Evolutionary conservation across 805 yeast species (phyloP), one percentile per base, ranked within the genome.

Genomic region (Wickerhamomyces tratensis): DNA sequence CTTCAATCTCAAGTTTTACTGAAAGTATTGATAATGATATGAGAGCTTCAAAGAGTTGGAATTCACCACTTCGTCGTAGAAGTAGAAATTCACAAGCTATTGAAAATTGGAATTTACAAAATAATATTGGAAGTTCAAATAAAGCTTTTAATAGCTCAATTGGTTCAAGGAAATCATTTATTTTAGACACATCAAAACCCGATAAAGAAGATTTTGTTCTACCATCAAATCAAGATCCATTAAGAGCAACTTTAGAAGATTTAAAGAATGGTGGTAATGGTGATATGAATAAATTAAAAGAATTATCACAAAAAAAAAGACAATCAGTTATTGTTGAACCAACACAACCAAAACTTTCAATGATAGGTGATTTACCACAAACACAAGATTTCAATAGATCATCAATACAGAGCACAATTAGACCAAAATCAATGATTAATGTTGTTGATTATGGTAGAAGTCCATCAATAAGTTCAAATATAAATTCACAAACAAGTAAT

Each of bases 211-310:
- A 37, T 14, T 44, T 40, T 25, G 43, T 50, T 13, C 44, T 49
- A 10, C 46, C 52, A 14, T 47, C 51, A 2, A 43, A 48, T 38
- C 54, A 52, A 15, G 79, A 77, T 49, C 81, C 81, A 8, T 56
- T 77, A 37, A 69, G 76, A 33, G 74, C 77, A 4, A 79, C 79
- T 2, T 56, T 77, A 41, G 74, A 72, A 44, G 69, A 68, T 40
- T 50, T 67, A 40, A 61, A 62, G 36, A 49, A 61, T 14, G 69
- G 69, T 41, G 62, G 74, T 27, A 60, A 71, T 54, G 76, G 69
- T 25, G 64, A 63, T 47, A 60, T 60, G 61, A 55, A 56, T 27
- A 67, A 63, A 33, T 53, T 67, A 41, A 58, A 64, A 48, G 62
- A 20, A 65, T 52, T 56, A 36, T 53, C 51, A 27, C 49, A 35